Conservation (phyloP, 2,329 filamentous ascomycete genomes). For the Venturia nashicola region DNA sequence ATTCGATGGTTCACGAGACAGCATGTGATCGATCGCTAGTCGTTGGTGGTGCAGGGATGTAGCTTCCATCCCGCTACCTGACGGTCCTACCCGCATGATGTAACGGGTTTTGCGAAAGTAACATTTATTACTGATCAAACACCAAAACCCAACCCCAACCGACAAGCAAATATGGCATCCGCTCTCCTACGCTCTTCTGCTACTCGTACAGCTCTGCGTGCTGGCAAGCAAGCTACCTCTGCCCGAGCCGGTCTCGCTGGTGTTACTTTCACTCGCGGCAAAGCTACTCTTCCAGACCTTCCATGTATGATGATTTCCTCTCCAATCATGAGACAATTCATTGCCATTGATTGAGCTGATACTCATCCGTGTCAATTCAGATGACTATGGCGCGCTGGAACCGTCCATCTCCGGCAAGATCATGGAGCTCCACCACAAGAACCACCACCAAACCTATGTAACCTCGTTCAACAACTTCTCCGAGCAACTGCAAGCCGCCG, state of each 20-base stretch:
- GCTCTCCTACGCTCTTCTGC: slow-evolving; percentile 61
- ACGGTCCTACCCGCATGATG: neutral
- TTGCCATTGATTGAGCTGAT: neutral
- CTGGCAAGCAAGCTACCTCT: slow-evolving; percentile 48
- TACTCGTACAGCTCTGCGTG: slow-evolving; percentile 60
- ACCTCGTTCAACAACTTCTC: slow-evolving; percentile 73
- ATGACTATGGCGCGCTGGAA: slow-evolving; percentile 95
- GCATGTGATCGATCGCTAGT: too few relatives aligned
- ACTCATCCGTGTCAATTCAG: slow-evolving; percentile 31
- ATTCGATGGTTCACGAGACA: neutral
- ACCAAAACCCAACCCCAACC: neutral
- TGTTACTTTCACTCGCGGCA: slow-evolving; percentile 69
- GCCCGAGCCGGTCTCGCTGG: slow-evolving; percentile 52
- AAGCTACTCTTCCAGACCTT: slow-evolving; percentile 88
- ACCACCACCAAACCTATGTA: slow-evolving; percentile 91
- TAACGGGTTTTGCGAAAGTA: neutral
- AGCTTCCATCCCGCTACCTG: neutral
- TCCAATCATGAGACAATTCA: neutral
- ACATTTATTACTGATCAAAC: neutral
- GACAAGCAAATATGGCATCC: slow-evolving; percentile 54
- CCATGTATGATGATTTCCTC: slow-evolving; percentile 41
- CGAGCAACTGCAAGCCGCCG: slow-evolving; percentile 54
- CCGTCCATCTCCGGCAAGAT: slow-evolving; percentile 73
- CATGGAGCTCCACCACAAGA: slow-evolving; percentile 92
- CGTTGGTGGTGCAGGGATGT: neutral